These are phyloP conservation scores for Nymphaea colorata DNA, from an alignment of 164 flowering plant genomes.

Conservation along the genomic window DNA sequence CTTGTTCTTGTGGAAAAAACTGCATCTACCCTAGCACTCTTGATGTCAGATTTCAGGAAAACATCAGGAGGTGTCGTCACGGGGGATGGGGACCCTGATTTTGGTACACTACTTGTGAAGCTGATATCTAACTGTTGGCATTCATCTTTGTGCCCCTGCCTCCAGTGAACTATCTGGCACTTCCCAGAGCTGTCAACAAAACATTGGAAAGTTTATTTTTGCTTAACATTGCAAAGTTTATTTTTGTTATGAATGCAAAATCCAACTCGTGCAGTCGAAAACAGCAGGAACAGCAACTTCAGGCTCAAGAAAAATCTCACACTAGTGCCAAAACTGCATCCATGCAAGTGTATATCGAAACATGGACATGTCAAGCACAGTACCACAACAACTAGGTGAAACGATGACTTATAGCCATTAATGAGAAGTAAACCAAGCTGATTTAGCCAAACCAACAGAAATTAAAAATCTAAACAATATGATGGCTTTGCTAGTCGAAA, in stretches of 20 bases:
- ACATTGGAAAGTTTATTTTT: not conserved
- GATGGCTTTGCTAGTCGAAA: no score
- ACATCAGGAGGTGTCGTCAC: not conserved
- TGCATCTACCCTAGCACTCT: conserved; percentile 15
- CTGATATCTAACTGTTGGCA: conserved; percentile 36
- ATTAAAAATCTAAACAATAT: no score
- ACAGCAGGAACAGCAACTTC: not conserved
- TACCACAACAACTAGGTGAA: no score
- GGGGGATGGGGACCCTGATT: not conserved
- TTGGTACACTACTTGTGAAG: not conserved
- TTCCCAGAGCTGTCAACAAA: conserved; percentile 63
- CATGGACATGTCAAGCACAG: no score
- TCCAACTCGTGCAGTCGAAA: not conserved
- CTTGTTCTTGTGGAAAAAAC: conserved; percentile 8
- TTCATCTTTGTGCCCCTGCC: conserved; percentile 70
- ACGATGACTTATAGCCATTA: no score
- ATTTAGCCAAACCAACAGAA: no score
- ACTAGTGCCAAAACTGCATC: not conserved
- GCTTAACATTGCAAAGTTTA: not conserved
- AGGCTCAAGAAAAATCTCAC: not conserved
- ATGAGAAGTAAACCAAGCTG: no score
- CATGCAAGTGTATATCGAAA: no score
- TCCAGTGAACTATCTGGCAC: conserved; percentile 90
- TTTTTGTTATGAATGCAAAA: not conserved
- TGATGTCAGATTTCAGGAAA: conserved; percentile 7